phyloP scores from a whole-genome alignment of 306 rosid species.

The Sechiopsis laciniata region DNA sequence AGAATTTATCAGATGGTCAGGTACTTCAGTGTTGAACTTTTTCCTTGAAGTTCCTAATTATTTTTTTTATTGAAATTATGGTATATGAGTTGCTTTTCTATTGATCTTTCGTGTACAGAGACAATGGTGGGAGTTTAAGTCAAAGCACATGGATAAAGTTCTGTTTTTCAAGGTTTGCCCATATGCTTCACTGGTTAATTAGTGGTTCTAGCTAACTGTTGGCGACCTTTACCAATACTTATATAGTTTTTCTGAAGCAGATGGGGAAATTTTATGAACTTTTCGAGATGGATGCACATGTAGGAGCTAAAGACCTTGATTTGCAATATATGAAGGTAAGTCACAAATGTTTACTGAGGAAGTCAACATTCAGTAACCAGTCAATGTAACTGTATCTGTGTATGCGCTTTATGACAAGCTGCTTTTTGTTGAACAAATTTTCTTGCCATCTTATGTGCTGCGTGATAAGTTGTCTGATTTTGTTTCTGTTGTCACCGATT shows the following conservation, averaged over 20 bases:
- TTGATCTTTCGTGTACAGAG: slow-evolving; percentile 39
- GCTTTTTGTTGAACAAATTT: not conserved
- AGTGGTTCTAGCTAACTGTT: slow-evolving; percentile 15
- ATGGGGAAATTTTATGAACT: slow-evolving; percentile 97
- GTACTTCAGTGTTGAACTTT: slow-evolving; percentile 31
- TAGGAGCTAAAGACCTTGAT: slow-evolving; percentile 73
- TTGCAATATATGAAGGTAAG: slow-evolving; percentile 91
- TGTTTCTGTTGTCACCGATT: slow-evolving; percentile 21
- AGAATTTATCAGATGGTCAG: slow-evolving; percentile 72
- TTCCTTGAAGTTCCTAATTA: not conserved
- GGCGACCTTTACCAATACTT: slow-evolving; percentile 26
- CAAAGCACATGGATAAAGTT: slow-evolving; percentile 91
- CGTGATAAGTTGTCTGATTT: not conserved
- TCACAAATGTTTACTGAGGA: slow-evolving; percentile 8
- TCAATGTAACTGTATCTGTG: not conserved
- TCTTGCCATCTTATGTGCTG: not conserved
- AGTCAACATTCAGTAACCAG: not conserved
- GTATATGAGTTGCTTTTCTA: not conserved
- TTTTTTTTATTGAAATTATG: not conserved
- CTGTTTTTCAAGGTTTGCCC: slow-evolving; percentile 72
- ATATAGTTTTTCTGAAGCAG: slow-evolving; percentile 38
- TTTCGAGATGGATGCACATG: slow-evolving; percentile 95
- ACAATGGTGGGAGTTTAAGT: slow-evolving; percentile 99
- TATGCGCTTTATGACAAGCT: not conserved
- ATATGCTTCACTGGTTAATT: slow-evolving; percentile 22